Evolutionary conservation across 768 basidiomycete genomes (phyloP).

Genomic region (Xerocomellus chrysenteron): DNA sequence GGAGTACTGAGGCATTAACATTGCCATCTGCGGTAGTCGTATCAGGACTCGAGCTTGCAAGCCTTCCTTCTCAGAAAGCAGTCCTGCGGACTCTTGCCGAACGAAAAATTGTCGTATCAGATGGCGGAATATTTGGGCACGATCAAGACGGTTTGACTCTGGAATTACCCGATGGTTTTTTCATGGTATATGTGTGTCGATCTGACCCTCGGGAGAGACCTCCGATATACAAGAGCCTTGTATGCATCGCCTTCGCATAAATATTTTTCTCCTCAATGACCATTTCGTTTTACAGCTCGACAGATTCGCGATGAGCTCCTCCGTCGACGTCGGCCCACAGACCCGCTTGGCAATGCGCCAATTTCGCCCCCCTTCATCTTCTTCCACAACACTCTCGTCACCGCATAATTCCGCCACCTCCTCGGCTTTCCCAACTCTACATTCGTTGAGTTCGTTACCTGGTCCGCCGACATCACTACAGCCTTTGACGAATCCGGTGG

Average conservation of each 20-base stretch:
- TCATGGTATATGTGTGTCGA: slow-evolving; percentile 72
- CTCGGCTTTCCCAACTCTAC: slow-evolving; percentile 20
- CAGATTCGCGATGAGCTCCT: slow-evolving; percentile 74
- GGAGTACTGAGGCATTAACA: slow-evolving; percentile 25
- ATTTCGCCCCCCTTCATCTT: slow-evolving; percentile 29
- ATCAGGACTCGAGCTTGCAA: slow-evolving; percentile 67
- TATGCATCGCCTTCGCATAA: slow-evolving; percentile 35
- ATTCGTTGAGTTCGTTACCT: slow-evolving; percentile 12
- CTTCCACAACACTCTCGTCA: slow-evolving; percentile 29
- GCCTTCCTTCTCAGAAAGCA: slow-evolving; percentile 53
- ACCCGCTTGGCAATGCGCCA: slow-evolving; percentile 36
- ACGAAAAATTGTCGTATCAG: slow-evolving; percentile 45
- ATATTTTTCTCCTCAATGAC: neutral
- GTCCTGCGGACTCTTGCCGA: slow-evolving; percentile 54
- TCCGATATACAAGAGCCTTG: slow-evolving; percentile 60
- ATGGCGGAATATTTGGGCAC: slow-evolving; percentile 13
- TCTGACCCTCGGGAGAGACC: slow-evolving; percentile 65
- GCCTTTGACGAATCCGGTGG: slow-evolving; percentile 23
- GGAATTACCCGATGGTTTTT: slow-evolving; percentile 59
- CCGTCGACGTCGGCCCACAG: slow-evolving; percentile 48
- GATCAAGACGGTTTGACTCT: slow-evolving; percentile 31
- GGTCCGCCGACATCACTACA: slow-evolving; percentile 30
- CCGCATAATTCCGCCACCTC: slow-evolving; percentile 30
- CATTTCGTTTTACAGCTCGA: slow-evolving; percentile 53
- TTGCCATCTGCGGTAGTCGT: slow-evolving; percentile 64